A percentile compares a stretch with the other conserved stretches of the same genome.
Evolutionary conservation across 2,329 filamentous ascomycete species (phyloP).

Genomic region (Hypoxylon sp.): DNA sequence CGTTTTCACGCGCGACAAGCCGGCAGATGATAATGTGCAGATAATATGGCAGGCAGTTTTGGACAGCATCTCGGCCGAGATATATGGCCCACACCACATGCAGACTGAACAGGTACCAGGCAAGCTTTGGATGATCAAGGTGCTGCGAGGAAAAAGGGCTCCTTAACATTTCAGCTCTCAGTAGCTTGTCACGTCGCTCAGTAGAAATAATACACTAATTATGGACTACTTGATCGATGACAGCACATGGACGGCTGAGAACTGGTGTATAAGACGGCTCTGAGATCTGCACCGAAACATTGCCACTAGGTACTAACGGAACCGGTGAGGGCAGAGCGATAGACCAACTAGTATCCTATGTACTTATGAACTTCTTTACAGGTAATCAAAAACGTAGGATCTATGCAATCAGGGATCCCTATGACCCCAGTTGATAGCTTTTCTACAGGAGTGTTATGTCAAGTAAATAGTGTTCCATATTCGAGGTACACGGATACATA

Average conservation of each 20-base stretch:
- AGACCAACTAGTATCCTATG: not conserved
- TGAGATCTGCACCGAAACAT: no score
- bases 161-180: no score
- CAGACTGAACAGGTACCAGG: not conserved
- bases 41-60: not conserved
- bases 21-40: slow-evolving; percentile 15
- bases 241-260: no score
- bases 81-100: not conserved
- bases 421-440: not conserved
- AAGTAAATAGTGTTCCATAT: not conserved
- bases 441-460: not conserved
- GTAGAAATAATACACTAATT: no score
- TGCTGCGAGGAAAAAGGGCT: not conserved
- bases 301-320: no score
- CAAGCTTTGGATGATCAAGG: not conserved
- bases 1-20: not conserved
- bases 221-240: no score
- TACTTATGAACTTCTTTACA: not conserved
- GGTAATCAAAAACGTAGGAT: not conserved
- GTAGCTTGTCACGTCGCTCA: no score
- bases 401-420: no score
- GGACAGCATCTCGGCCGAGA: not conserved
- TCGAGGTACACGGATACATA: no score
- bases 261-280: no score
- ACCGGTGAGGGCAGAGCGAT: not conserved